Conservation (phyloP, 441 rosid species). For the Populus tomentosa region DNA sequence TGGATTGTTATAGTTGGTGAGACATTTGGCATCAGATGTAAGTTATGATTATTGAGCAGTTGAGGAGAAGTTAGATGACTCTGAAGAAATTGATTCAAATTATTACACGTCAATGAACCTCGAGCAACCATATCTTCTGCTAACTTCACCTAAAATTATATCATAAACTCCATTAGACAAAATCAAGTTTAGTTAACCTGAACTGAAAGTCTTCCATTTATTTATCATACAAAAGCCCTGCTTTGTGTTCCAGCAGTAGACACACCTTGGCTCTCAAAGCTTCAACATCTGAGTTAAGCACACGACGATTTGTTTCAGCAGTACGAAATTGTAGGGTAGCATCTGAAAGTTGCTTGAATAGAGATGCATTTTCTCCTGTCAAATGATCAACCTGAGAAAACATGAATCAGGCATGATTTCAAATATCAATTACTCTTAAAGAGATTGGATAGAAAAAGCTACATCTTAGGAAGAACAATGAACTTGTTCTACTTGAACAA, state of each 20-base stretch:
- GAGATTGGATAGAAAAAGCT: background rate
- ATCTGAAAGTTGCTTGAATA: slow-evolving; percentile 50
- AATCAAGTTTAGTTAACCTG: background rate
- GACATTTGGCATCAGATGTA: slow-evolving; percentile 35
- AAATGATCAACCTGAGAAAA: slow-evolving; percentile 53
- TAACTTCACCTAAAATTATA: slow-evolving; percentile 57
- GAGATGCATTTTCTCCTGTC: slow-evolving; percentile 48
- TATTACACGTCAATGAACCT: slow-evolving; percentile 44
- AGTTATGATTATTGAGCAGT: slow-evolving; percentile 18
- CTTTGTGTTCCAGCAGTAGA: too few species aligned
- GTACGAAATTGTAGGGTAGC: slow-evolving; percentile 47
- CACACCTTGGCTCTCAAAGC: slow-evolving; percentile 83
- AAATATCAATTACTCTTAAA: background rate
- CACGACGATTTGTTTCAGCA: slow-evolving; percentile 59
- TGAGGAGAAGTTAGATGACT: slow-evolving; percentile 37
- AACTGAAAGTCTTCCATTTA: background rate
- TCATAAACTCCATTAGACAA: background rate
- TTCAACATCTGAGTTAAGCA: slow-evolving; percentile 75
- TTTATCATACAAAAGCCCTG: background rate
- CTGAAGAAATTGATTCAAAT: slow-evolving; percentile 54
- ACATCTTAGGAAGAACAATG: too few species aligned
- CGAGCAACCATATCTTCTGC: slow-evolving; percentile 72
- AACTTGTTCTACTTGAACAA: too few species aligned
- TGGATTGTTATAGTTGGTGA: slow-evolving; percentile 55
- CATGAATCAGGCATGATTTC: too few species aligned